Base-by-base conservation (phyloP, 2,329 filamentous ascomycete genomes). In the Diaporthe vexans region DNA sequence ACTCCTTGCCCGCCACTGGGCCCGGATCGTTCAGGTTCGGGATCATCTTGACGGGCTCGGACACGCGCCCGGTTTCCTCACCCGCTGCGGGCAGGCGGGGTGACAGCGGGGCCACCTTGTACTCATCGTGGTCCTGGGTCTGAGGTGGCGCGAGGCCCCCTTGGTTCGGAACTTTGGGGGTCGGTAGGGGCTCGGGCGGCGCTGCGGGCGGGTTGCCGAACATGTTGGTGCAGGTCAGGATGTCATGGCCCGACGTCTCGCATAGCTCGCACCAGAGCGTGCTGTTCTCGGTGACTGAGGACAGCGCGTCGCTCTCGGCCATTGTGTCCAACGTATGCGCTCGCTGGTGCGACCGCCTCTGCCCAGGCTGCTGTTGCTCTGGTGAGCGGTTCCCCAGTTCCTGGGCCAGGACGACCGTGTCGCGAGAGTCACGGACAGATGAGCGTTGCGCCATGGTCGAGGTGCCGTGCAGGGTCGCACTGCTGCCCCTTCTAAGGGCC, bases 191-290 rank as follows among this genome's bases (percentile, higher is more conserved):
- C 56, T 74, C 56, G n/a, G 65, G 52, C 69, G 52, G 61, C 78
- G 79, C 71, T 59, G 79, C 46, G 79, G 57, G 78, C 79, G 51
- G 78, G 78, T 85, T 81, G 3, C 89, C 91, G 82, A 94, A 96
- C 92, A 98, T 97, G 82, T 95, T 96, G 71, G 94, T 95, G 87
- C 96, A 98, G 29, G 94, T 97, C 73, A 98, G 87, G 75, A 98
- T 98, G 79, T 98, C 96, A 81, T 98, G 96, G 21, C 96, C 95
- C 61, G 91, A 89, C 46, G 94, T 94, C 85, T 98, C 95, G 85
- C 96, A 98, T 76, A 98, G 97, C 84, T 98, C 97, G 84, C 96
- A 98, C 94, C 94, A 97, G 76, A 95, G 88, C 21, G 88, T 90
- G 81, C 91, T 94, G 79, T 88, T 92, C 81, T 95, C 94, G 52